Conservation (phyloP, 2,329 filamentous ascomycete genomes). For the Bertia moriformis region DNA sequence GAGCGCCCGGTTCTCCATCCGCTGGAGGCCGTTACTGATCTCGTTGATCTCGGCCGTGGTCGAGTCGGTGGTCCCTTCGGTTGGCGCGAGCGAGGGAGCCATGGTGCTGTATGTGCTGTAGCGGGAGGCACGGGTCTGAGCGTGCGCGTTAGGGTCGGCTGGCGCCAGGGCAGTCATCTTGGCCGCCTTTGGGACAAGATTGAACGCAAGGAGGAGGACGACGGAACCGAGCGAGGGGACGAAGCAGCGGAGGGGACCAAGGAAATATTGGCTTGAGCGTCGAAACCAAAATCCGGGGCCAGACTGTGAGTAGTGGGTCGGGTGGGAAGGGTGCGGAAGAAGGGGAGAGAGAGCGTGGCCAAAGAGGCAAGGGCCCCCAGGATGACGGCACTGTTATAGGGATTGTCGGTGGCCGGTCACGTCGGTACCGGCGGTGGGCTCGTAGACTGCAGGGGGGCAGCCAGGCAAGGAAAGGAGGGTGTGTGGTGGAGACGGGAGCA, state of each 20-base stretch:
- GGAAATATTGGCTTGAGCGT: background rate
- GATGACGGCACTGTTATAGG: too few species aligned
- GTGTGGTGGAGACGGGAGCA: too few species aligned
- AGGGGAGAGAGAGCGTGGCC: background rate
- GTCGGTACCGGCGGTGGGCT: too few species aligned
- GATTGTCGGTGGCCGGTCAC: too few species aligned
- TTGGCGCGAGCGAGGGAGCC: slow-evolving; percentile 43
- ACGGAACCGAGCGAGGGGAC: background rate
- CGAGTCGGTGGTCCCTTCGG: slow-evolving; percentile 35
- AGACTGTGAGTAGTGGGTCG: background rate
- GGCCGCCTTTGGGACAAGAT: background rate
- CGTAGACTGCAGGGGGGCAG: too few species aligned
- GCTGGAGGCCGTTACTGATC: slow-evolving; percentile 67
- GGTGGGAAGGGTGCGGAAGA: background rate
- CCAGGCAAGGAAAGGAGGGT: too few species aligned
- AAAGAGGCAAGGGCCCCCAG: too few species aligned
- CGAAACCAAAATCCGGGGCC: background rate
- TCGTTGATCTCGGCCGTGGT: slow-evolving; percentile 44
- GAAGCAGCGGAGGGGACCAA: background rate
- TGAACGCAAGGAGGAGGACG: background rate
- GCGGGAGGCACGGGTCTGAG: slow-evolving; percentile 36
- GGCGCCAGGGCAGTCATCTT: background rate
- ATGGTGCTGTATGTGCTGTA: slow-evolving; percentile 44
- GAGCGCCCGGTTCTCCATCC: slow-evolving; percentile 80
- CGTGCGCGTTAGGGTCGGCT: slow-evolving; percentile 6